Evolutionary conservation across 1,139 yeast genomes (phyloP).

Genomic region (Kodamaea sp.): DNA sequence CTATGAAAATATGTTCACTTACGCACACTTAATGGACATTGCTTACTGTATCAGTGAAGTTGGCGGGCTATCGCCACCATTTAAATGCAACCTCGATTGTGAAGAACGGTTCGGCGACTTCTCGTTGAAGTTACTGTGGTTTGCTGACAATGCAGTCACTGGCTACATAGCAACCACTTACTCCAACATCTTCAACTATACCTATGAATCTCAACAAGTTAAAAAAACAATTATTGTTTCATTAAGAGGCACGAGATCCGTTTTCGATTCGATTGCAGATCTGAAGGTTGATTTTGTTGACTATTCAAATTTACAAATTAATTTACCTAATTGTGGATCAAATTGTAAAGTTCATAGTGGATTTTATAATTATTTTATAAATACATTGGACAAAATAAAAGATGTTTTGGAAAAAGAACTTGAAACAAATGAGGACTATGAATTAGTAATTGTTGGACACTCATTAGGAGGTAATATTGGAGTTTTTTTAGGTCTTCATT

Average conservation of each 20-base stretch:
- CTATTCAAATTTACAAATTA: constrained; percentile 25
- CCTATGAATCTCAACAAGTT: constrained; percentile 4
- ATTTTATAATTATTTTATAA: constrained; percentile 32
- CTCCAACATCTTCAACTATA: constrained; percentile 24
- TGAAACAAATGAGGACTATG: constrained; percentile 23
- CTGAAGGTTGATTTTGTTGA: constrained; percentile 37
- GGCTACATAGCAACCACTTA: constrained; percentile 39
- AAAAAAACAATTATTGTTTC: constrained; percentile 36
- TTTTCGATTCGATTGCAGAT: constrained; percentile 45
- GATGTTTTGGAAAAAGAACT: constrained; percentile 24
- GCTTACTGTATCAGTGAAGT: constrained; percentile 45
- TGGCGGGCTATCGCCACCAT: constrained; percentile 36
- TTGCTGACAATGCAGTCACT: constrained; percentile 36
- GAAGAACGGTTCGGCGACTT: constrained; percentile 38
- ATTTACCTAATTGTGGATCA: constrained; percentile 30
- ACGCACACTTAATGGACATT: constrained; percentile 48
- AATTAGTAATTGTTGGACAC: constrained; percentile 45
- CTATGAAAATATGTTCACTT: constrained; percentile 31
- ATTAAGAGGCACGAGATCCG: constrained; percentile 47
- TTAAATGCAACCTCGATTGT: constrained; percentile 44
- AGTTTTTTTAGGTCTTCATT: constrained; percentile 36
- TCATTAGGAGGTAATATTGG: constrained; percentile 53
- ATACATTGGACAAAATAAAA: constrained; percentile 30
- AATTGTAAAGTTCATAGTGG: constrained; percentile 49
- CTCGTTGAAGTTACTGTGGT: constrained; percentile 46